Percentiles rank a stretch among this genome's conserved stretches.
Evolutionary conservation across 305 asterid genomes (phyloP).

Genomic region (Rubia balearica): DNA sequence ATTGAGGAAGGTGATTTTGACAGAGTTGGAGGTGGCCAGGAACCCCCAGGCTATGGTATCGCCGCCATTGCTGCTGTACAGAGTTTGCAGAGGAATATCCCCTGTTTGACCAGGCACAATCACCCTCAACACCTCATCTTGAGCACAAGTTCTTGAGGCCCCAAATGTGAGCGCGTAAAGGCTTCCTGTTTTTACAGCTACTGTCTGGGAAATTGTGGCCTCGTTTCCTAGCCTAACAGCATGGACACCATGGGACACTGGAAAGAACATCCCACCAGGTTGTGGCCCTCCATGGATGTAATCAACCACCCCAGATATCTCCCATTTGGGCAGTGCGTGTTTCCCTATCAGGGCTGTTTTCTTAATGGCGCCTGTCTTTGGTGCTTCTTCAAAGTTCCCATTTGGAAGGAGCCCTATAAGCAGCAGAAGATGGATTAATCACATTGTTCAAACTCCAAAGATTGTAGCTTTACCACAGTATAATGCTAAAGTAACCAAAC

Average conservation of each 20-base stretch:
- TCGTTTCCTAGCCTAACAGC: constrained; percentile 85
- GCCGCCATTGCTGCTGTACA: constrained; percentile 69
- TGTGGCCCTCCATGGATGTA: constrained; percentile 85
- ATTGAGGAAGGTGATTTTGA: constrained; percentile 48
- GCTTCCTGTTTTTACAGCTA: constrained; percentile 55
- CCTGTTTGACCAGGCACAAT: constrained; percentile 55
- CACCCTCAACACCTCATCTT: constrained; percentile 58
- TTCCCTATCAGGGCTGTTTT: constrained; percentile 53
- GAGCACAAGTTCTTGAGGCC: constrained; percentile 87
- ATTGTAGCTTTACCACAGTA: no score
- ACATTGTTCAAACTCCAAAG: no score
- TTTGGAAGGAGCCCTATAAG: constrained; percentile 62
- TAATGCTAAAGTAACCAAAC: neutral
- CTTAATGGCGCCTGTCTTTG: constrained; percentile 41
- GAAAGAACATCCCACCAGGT: constrained; percentile 77
- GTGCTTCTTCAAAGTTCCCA: constrained; percentile 73
- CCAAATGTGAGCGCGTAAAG: constrained; percentile 72
- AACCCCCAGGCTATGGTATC: constrained; percentile 85
- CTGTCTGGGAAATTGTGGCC: constrained; percentile 64
- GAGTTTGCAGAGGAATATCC: constrained; percentile 76
- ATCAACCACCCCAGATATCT: constrained; percentile 61
- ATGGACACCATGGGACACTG: constrained; percentile 66
- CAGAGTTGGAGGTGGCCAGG: constrained; percentile 38
- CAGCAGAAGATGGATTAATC: no score
- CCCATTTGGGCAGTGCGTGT: constrained; percentile 74